These are phyloP conservation scores for Capsicum pubescens DNA, from an alignment of 257 asterid species.

Conservation along the genomic window DNA sequence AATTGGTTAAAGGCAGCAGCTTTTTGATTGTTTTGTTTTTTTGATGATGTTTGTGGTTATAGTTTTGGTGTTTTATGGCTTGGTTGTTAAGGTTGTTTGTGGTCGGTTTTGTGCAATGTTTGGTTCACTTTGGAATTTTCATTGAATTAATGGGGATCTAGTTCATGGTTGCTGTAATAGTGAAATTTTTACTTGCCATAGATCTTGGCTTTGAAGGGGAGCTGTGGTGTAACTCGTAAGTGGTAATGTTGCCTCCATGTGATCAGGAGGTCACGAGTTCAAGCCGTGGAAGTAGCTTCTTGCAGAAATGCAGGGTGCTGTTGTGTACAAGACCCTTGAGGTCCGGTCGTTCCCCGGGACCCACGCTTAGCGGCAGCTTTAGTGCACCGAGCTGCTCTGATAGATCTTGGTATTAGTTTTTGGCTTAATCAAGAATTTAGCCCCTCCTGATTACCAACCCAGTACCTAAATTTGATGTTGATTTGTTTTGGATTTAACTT, in stretches of 20 bases:
- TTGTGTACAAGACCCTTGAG: no score
- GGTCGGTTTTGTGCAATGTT: constrained; percentile 7
- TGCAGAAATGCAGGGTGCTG: no score
- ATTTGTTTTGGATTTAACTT: neutral
- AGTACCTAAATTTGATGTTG: neutral
- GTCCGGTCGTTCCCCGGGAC: no score
- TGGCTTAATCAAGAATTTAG: neutral
- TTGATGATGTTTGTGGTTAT: neutral
- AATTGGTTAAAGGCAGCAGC: neutral
- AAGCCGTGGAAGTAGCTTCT: no score
- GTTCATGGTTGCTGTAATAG: neutral
- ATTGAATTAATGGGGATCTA: neutral
- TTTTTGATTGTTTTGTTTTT: neutral
- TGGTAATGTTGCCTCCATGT: no score
- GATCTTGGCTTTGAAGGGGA: neutral
- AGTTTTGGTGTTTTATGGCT: constrained; percentile 21
- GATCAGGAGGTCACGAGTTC: no score
- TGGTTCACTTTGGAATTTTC: neutral
- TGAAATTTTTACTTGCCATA: neutral
- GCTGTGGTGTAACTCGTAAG: no score
- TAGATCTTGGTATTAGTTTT: neutral
- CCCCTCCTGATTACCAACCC: neutral
- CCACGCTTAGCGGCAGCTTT: no score
- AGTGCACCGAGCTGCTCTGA: no score
- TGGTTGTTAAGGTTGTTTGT: neutral